phyloP scores from a whole-genome alignment of 352 stramenopile genomes.

The Globisporangium uncinulatum region DNA sequence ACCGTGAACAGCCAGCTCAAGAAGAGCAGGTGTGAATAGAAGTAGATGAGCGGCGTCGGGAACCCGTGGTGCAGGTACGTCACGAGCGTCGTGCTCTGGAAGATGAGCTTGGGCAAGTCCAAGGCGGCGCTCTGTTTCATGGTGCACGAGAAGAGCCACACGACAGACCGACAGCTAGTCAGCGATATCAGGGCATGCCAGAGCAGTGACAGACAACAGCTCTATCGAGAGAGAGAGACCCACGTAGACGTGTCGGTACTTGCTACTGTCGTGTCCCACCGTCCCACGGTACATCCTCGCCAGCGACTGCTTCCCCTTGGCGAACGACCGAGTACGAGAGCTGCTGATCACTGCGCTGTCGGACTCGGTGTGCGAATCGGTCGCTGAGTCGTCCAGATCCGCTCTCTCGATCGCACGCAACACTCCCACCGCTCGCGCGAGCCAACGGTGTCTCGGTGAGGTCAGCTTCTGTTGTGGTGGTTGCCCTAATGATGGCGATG shows the following conservation, averaged over 20 bases:
- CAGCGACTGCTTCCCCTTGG: background rate
- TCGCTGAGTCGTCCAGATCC: background rate
- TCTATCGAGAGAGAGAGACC: background rate
- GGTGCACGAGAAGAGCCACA: too few species aligned
- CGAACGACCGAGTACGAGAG: background rate
- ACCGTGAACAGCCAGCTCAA: slow-evolving; percentile 19
- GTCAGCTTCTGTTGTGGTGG: background rate
- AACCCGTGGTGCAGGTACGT: slow-evolving; percentile 23
- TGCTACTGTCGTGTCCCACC: background rate
- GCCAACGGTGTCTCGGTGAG: too few species aligned
- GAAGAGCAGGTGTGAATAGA: slow-evolving; percentile 19
- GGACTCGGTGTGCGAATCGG: too few species aligned
- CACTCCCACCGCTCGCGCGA: too few species aligned
- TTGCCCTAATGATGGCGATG: background rate
- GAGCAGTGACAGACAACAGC: too few species aligned
- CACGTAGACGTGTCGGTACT: slow-evolving; percentile 4
- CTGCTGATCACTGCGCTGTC: too few species aligned
- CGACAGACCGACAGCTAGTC: background rate
- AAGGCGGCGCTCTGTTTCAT: slow-evolving; percentile 10
- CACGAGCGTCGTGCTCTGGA: slow-evolving; percentile 17
- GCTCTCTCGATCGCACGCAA: background rate
- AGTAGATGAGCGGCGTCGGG: slow-evolving; percentile 19
- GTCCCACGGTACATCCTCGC: background rate
- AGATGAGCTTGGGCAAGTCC: slow-evolving; percentile 21
- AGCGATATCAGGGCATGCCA: background rate